phyloP scores from a whole-genome alignment of 352 stramenopile species.

The Phytophthora uliginosa region DNA sequence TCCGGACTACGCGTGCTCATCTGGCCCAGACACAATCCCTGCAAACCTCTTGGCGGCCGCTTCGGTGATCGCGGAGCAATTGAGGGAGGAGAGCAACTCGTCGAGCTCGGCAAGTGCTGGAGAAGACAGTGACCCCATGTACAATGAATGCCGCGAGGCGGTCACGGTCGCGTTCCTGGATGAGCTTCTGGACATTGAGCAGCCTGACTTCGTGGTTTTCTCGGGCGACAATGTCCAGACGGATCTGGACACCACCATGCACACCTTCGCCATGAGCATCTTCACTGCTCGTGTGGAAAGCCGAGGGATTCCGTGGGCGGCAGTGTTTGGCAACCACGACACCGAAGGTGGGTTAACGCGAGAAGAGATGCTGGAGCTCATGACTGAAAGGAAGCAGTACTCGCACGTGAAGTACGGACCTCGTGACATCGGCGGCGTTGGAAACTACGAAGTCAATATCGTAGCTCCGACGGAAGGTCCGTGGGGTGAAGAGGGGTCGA shows the following conservation, averaged over 20 bases:
- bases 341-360: conserved; percentile 54
- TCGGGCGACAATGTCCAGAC: conserved; percentile 72
- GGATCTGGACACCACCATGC: conserved; percentile 24
- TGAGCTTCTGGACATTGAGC: conserved; percentile 63
- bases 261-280: conserved; percentile 44
- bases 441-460: conserved; percentile 73
- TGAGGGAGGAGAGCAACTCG: conserved; percentile 34
- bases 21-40: conserved; percentile 31
- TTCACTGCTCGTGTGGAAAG: conserved; percentile 48
- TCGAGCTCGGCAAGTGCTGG: conserved; percentile 23
- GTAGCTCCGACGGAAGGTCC: conserved; percentile 46
- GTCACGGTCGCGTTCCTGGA: conserved; percentile 63
- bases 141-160: conserved; percentile 52
- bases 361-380: conserved; percentile 51
- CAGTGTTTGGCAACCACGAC: conserved; percentile 80
- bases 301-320: conserved; percentile 59
- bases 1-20: conserved; percentile 41
- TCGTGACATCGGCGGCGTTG: conserved; percentile 55
- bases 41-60: conserved; percentile 36
- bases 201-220: conserved; percentile 77
- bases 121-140: conserved; percentile 31
- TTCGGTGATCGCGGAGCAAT: conserved; percentile 33
- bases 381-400: conserved; percentile 41
- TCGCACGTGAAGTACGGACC: conserved; percentile 66
- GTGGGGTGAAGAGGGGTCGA: conserved; percentile 42